Conservation (phyloP, 805 yeast genomes). For the Candida bentonensis region DNA sequence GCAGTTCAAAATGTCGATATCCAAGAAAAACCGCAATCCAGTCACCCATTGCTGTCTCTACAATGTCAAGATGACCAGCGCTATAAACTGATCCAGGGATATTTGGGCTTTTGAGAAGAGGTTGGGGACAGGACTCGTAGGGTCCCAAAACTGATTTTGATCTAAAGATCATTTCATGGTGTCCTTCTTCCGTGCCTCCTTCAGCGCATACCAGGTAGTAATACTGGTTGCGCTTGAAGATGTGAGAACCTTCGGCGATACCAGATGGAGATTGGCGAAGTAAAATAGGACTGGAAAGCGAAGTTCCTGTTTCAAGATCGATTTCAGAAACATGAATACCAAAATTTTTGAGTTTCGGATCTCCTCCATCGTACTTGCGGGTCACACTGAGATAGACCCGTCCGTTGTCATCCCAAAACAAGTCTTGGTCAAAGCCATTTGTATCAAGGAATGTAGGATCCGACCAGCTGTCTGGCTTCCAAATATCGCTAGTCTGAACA, state of each 20-base stretch:
- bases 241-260: slow-evolving; percentile 1
- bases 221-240: not conserved
- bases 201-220: slow-evolving; percentile 1
- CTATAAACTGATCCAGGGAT: not conserved
- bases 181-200: not conserved
- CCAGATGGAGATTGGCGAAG: not conserved
- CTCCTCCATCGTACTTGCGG: not conserved
- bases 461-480: not conserved
- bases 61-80: slow-evolving; percentile 1
- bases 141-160: not conserved
- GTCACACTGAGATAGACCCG: not conserved
- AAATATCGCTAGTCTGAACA: not conserved
- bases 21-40: not conserved
- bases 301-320: not conserved
- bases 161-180: not conserved
- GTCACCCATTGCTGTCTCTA: not conserved
- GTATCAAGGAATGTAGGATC: not conserved
- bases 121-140: not conserved
- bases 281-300: not conserved
- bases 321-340: not conserved
- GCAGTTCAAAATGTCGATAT: not conserved
- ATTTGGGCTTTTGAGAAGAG: not conserved
- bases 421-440: not conserved
- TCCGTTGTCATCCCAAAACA: slow-evolving; percentile 1
- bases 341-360: not conserved